Evolutionary conservation across 345 rosid genomes (phyloP).

Genomic region (Lepidium didymum): DNA sequence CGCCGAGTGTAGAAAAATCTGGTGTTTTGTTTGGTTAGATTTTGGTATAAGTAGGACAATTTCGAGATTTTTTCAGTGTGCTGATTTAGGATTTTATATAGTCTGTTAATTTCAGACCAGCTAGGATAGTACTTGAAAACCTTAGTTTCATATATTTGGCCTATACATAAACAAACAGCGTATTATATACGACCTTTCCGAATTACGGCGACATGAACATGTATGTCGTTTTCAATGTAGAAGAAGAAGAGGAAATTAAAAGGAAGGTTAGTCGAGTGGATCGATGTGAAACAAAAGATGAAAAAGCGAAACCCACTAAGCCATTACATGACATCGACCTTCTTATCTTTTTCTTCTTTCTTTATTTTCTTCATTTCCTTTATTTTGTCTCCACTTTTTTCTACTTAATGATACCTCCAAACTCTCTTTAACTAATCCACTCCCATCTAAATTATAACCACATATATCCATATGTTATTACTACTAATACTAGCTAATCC

Average conservation of each 20-base stretch:
- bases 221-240: slow-evolving; percentile 27
- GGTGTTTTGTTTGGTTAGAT: background rate
- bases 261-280: slow-evolving; percentile 59
- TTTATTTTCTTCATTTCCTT: slow-evolving; percentile 12
- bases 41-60: background rate
- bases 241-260: slow-evolving; percentile 4
- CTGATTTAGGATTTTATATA: background rate
- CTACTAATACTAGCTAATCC: no score
- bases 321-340: slow-evolving; percentile 37
- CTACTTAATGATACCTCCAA: slow-evolving; percentile 21
- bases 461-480: no score
- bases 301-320: slow-evolving; percentile 55
- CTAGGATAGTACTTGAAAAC: background rate
- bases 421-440: slow-evolving; percentile 10
- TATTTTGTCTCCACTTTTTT: slow-evolving; percentile 31
- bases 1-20: background rate
- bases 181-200: slow-evolving; percentile 7
- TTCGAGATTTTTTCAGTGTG: background rate
- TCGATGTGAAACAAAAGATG: slow-evolving; percentile 15
- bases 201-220: slow-evolving; percentile 7
- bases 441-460: background rate
- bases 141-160: slow-evolving; percentile 26
- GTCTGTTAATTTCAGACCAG: slow-evolving; percentile 3
- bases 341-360: slow-evolving; percentile 21
- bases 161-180: slow-evolving; percentile 22